Evolutionary conservation across 306 rosid species (phyloP).

Genomic region (Trifolium subterraneum): DNA sequence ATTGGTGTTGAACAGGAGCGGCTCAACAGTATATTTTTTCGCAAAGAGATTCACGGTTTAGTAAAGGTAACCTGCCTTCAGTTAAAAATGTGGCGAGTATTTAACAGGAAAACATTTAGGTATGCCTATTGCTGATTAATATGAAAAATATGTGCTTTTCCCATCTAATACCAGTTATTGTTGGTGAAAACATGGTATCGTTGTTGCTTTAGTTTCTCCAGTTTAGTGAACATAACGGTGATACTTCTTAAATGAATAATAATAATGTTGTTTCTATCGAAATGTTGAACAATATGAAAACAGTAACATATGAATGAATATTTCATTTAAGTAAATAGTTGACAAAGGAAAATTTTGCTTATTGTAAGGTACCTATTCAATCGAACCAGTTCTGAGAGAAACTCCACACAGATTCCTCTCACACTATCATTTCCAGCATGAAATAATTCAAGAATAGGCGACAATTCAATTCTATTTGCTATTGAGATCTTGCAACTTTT

Average conservation of each 20-base stretch:
- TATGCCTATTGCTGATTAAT: neutral
- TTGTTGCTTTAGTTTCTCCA: conserved; percentile 27
- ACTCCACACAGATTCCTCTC: conserved; percentile 71
- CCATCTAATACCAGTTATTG: neutral
- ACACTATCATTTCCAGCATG: conserved; percentile 77
- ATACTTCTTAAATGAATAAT: conserved; percentile 15
- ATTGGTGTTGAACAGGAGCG: conserved; percentile 14
- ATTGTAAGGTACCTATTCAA: conserved; percentile 58
- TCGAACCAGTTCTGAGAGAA: conserved; percentile 87
- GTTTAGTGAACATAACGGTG: conserved; percentile 28
- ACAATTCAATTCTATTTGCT: conserved; percentile 69
- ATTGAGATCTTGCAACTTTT: conserved; percentile 67
- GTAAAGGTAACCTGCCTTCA: too few relatives aligned
- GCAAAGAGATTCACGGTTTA: too few relatives aligned
- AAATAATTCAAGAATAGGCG: conserved; percentile 75
- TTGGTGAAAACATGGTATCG: neutral
- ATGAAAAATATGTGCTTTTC: conserved; percentile 4
- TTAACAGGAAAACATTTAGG: conserved; percentile 1
- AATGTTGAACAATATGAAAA: conserved; percentile 34
- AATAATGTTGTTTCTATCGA: conserved; percentile 28
- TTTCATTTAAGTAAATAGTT: conserved; percentile 19
- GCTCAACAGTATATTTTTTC: conserved; percentile 10
- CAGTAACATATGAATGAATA: neutral
- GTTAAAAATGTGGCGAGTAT: conserved; percentile 10
- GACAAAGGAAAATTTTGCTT: conserved; percentile 33